Evolutionary conservation across 768 basidiomycete species (phyloP).

Genomic region (Kwoniella dejecticola): DNA sequence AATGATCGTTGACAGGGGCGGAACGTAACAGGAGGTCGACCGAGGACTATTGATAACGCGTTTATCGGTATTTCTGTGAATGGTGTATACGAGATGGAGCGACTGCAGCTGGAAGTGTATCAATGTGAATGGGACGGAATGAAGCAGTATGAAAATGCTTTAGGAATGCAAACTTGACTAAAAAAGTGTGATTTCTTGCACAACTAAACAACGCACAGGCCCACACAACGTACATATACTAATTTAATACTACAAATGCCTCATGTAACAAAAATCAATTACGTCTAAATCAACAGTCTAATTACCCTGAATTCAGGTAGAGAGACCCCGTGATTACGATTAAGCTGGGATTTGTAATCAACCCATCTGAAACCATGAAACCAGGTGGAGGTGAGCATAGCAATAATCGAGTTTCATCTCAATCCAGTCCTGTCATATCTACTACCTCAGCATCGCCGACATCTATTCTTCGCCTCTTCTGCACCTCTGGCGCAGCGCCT

Average conservation of each 20-base stretch:
- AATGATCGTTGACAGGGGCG: background rate
- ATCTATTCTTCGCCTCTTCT: too few relatives aligned
- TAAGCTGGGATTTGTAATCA: background rate
- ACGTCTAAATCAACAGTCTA: background rate
- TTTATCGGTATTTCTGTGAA: too few relatives aligned
- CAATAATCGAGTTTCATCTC: too few relatives aligned
- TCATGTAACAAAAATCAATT: background rate
- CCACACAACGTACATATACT: background rate
- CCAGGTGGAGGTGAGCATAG: too few relatives aligned
- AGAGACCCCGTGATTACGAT: background rate
- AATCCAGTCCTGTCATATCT: too few relatives aligned
- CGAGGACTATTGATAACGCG: too few relatives aligned
- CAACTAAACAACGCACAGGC: slow-evolving; percentile 5
- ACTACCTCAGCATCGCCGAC: too few relatives aligned
- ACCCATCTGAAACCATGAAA: background rate
- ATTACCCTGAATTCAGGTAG: slow-evolving; percentile 3
- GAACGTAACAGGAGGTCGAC: background rate
- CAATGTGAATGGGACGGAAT: too few relatives aligned
- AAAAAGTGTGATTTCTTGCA: background rate
- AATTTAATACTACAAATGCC: background rate
- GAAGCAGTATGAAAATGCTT: too few relatives aligned
- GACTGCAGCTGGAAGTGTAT: too few relatives aligned
- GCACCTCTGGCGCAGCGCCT: too few relatives aligned
- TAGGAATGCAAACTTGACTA: background rate
- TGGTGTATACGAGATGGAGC: too few relatives aligned